Conservation (phyloP, 345 rosid genomes). For the Sisymbrium irio region DNA sequence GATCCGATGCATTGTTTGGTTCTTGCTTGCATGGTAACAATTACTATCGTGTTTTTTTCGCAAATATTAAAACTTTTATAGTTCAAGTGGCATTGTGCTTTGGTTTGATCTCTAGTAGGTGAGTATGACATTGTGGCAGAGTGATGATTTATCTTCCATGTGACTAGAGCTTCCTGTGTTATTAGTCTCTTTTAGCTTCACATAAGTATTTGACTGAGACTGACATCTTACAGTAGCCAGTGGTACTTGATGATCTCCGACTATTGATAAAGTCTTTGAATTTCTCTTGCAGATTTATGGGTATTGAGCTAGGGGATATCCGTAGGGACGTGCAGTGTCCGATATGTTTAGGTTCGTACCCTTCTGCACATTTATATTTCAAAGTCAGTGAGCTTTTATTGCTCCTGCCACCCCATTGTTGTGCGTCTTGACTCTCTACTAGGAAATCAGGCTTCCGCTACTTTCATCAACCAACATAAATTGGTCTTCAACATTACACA, state of each 20-base stretch:
- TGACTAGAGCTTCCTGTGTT: not conserved
- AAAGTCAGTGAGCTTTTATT: not conserved
- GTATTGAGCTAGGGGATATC: slow-evolving; percentile 61
- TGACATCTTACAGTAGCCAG: not conserved
- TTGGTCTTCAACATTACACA: not conserved
- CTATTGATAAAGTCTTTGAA: not conserved
- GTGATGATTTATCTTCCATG: slow-evolving; percentile 6
- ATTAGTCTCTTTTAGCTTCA: not conserved
- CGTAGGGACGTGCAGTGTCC: slow-evolving; percentile 90
- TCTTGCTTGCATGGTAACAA: slow-evolving; percentile 41
- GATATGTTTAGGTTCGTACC: slow-evolving; percentile 75
- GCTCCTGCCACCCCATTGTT: not conserved
- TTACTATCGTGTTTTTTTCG: slow-evolving; percentile 6
- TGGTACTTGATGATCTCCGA: not conserved
- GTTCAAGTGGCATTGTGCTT: not conserved
- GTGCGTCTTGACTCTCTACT: not conserved
- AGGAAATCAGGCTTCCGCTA: not conserved
- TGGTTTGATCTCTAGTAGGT: not conserved
- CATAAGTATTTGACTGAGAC: not conserved
- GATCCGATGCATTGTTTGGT: slow-evolving; percentile 18
- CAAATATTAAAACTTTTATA: not conserved
- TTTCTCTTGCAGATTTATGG: slow-evolving; percentile 62
- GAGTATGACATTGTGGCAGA: slow-evolving; percentile 7
- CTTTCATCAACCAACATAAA: not conserved
- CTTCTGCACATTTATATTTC: slow-evolving; percentile 7